phyloP scores from a whole-genome alignment of 768 basidiomycete species.

The Neoboletus subvelutipes region DNA sequence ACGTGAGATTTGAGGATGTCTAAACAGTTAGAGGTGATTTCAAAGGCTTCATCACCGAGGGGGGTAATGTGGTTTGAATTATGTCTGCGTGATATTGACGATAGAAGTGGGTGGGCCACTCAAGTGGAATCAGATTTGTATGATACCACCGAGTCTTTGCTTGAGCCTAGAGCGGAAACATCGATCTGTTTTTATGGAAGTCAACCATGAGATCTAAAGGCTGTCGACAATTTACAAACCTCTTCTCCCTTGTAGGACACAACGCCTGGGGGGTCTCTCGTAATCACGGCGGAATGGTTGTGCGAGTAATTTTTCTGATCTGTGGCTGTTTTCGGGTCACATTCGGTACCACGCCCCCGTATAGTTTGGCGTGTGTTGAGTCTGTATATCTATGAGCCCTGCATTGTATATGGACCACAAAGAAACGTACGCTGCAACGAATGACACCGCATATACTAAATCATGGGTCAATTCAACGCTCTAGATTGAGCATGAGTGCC shows the following conservation, averaged over 20 bases:
- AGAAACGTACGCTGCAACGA: constrained; percentile 57
- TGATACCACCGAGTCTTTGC: constrained; percentile 9
- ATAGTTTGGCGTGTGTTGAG: constrained; percentile 59
- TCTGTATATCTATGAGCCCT: constrained; percentile 33
- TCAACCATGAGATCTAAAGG: background rate
- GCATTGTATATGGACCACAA: background rate
- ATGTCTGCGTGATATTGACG: background rate
- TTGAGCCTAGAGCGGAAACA: background rate
- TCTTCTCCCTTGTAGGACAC: background rate
- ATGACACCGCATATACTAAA: constrained; percentile 63
- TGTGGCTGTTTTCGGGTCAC: constrained; percentile 26
- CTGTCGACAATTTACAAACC: constrained; percentile 5
- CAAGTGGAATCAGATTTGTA: background rate
- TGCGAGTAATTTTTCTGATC: background rate
- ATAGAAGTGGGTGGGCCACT: background rate
- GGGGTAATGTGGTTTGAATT: constrained; percentile 6
- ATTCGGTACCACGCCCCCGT: constrained; percentile 56
- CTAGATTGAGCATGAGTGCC: constrained; percentile 21
- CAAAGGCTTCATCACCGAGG: constrained; percentile 6
- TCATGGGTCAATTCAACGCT: constrained; percentile 1
- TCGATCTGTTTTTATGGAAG: background rate
- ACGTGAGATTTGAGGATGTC: background rate
- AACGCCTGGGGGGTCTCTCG: background rate
- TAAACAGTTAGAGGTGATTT: background rate
- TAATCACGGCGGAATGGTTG: background rate